Base-by-base conservation (phyloP, 306 rosid genomes). In the Canavalia gladiata region DNA sequence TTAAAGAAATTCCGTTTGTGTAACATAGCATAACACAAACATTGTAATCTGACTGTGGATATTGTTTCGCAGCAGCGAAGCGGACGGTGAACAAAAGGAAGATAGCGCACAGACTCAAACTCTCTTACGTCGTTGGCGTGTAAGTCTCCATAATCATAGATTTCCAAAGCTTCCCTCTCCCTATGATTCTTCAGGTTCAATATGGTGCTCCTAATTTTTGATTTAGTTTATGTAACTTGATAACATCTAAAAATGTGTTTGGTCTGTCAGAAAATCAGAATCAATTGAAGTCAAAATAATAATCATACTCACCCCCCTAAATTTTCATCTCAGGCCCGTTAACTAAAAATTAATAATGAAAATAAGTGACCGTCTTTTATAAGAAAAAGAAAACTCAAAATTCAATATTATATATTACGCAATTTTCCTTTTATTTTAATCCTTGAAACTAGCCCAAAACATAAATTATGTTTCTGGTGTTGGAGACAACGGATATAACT, bases 41-140 rank as follows among this genome's bases (percentile, higher is more conserved):
- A 4, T 37, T 8, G 2, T 35, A 7, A 1, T n/a, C 75, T 84
- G 81, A 80, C 68, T 35, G 1, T 43, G 6, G 75, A 43, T 70
- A 7, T 67, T 75, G 46, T 52, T 77, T 75, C 30, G 81, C 62
- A 78, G 70, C 95, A 95, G 98, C 1, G 85, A 90, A 84, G 75
- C 9, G 0, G 51, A 8, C 25, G 88, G 79, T 30, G 91, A 80
- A 60, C 87, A 78, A 2, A 78, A 58, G 11, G 86, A 51, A 31
- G 78, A 80, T 78, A 77, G 66, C n/a, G 57, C 64, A 0, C 77
- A 80, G 55, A 88, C 85, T 50, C 81, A 69, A 82, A 55, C 78
- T 76, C 86, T 86, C 31, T 43, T 84, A 0, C 94, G 92, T 50
- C 87, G 73, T 52, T 60, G 82, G 81, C 84, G 63, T 50, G 97